Percentiles rank a stretch among this genome's conserved stretches.
Evolutionary conservation across 73 alveolate genomes (phyloP).

Genomic region (Paramecium pentaurelia): DNA sequence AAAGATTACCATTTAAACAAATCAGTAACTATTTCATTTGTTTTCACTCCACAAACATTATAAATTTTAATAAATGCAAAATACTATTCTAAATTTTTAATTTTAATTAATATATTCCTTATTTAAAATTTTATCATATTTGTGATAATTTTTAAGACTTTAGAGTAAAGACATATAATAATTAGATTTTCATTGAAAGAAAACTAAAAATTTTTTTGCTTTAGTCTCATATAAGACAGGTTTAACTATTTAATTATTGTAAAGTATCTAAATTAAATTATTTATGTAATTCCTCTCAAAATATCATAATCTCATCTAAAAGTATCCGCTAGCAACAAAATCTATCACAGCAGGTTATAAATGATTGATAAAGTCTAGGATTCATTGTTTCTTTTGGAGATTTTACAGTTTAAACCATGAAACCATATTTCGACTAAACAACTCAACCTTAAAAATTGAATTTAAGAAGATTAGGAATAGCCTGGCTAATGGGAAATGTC

Average conservation of each 20-base stretch:
- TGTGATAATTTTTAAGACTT: too few relatives aligned
- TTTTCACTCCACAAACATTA: neutral
- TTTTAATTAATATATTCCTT: too few relatives aligned
- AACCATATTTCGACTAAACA: neutral
- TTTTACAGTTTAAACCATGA: neutral
- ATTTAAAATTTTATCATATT: too few relatives aligned
- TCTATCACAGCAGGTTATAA: neutral
- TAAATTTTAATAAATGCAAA: neutral
- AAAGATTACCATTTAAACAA: too few relatives aligned
- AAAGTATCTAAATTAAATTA: neutral
- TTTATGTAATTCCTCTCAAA: neutral
- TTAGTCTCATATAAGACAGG: too few relatives aligned
- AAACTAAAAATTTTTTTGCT: neutral
- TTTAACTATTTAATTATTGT: neutral
- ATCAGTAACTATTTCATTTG: neutral
- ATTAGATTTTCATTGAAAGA: too few relatives aligned
- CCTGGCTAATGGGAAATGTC: constrained; percentile 10
- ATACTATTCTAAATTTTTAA: too few relatives aligned
- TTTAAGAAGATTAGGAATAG: neutral
- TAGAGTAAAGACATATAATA: neutral
- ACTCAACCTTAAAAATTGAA: neutral
- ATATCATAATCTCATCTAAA: neutral
- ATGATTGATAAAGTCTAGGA: neutral
- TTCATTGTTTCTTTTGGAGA: neutral
- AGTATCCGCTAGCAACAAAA: neutral